Evolutionary conservation across 176 grass and related monocot species (phyloP).

Genomic region (Rhynchospora breviuscula): DNA sequence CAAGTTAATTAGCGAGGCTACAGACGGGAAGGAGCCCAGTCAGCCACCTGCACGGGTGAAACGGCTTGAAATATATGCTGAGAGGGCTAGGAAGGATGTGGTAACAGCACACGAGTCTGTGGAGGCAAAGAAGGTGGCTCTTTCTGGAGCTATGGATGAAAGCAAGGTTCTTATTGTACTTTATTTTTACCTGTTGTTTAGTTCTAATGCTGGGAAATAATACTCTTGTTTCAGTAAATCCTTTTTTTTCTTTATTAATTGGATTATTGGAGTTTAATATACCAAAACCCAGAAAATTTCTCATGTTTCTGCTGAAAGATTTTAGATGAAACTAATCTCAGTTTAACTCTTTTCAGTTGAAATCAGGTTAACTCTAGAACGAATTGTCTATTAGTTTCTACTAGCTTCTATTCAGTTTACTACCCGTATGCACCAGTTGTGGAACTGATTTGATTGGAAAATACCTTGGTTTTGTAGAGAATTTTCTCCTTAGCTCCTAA

Average conservation of each 20-base stretch:
- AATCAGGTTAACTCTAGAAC: neutral
- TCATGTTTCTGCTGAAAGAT: neutral
- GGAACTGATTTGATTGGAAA: neutral
- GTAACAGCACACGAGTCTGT: constrained; percentile 45
- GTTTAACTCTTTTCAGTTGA: neutral
- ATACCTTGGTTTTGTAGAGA: neutral
- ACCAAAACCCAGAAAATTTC: neutral
- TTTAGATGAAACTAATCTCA: neutral
- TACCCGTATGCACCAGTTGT: neutral
- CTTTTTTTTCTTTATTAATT: neutral
- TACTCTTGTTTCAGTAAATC: neutral
- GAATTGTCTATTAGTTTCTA: neutral
- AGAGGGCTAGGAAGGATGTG: constrained; percentile 61
- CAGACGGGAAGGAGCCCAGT: constrained; percentile 52
- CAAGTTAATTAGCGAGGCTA: constrained; percentile 61
- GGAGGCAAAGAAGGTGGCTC: constrained; percentile 60
- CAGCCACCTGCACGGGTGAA: constrained; percentile 81
- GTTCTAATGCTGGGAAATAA: neutral
- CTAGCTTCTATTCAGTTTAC: neutral
- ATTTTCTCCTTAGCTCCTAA: neutral
- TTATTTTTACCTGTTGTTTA: constrained; percentile 10
- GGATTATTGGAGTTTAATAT: neutral
- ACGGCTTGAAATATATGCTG: constrained; percentile 53
- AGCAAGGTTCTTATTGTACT: constrained; percentile 53
- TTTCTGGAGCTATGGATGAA: constrained; percentile 71